Percentiles rank a stretch among this genome's conserved stretches.
Conservation (phyloP, 179 eudicot genomes). For the Vitellaria paradoxa region DNA sequence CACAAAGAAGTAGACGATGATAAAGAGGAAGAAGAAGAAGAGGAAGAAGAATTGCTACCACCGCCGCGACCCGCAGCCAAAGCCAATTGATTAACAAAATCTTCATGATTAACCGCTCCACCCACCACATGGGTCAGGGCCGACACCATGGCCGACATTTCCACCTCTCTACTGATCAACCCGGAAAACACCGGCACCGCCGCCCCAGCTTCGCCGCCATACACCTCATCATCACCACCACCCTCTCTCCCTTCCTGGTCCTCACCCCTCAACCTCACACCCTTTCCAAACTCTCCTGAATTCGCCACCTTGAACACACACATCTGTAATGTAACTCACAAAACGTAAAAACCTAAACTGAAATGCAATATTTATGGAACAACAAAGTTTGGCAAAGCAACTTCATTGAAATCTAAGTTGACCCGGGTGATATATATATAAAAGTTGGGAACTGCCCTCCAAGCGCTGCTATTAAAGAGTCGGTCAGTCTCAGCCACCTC, state of each 20-base stretch:
- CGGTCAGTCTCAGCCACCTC: not conserved
- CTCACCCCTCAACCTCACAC: not conserved
- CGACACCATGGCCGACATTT: constrained; percentile 62
- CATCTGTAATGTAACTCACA: not conserved
- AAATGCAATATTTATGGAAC: not conserved
- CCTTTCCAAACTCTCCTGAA: not conserved
- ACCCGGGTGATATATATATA: not conserved
- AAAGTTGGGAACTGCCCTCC: too few relatives aligned
- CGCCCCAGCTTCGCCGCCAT: constrained; percentile 4
- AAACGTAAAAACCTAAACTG: not conserved
- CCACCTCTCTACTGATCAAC: constrained; percentile 45
- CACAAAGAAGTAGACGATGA: constrained; percentile 11
- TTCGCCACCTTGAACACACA: constrained; percentile 29
- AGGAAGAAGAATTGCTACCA: not conserved
- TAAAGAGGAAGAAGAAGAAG: too few relatives aligned
- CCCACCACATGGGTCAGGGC: constrained; percentile 71
- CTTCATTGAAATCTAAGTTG: not conserved
- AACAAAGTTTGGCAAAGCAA: not conserved
- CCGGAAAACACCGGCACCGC: constrained; percentile 33
- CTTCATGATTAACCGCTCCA: constrained; percentile 16
- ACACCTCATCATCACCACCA: not conserved
- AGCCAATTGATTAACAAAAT: not conserved
- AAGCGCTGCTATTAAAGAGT: not conserved
- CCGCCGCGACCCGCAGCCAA: not conserved
- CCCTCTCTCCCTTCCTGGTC: constrained; percentile 9